These are phyloP conservation scores for Penicillium vulpinum DNA, from an alignment of 2,329 filamentous ascomycete species.

Conservation along the genomic window DNA sequence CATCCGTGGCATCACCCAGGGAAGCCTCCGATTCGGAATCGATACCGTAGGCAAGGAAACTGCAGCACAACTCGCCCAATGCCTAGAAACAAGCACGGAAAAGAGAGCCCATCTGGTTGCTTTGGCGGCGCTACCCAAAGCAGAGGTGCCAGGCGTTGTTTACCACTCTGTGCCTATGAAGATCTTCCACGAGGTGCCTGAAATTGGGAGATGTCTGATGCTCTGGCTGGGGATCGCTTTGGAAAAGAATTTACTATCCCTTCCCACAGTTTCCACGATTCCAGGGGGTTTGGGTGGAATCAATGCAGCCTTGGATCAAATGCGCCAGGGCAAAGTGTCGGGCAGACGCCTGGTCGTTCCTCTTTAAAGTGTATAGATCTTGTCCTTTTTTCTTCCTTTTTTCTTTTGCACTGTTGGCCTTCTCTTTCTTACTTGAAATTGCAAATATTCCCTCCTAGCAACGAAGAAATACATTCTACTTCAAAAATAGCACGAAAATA, in stretches of 20 bases:
- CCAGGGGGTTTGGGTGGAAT: not conserved
- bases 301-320: not conserved
- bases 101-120: not conserved
- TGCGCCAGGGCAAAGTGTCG: not conserved
- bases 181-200: not conserved
- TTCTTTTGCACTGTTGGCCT: not conserved
- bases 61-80: not conserved
- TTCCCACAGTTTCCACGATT: not conserved
- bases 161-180: not conserved
- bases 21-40: not conserved
- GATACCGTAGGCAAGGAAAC: not conserved
- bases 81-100: not conserved
- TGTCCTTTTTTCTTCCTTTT: not conserved
- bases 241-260: not conserved
- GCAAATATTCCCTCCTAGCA: no score
- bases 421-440: not conserved
- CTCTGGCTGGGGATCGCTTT: not conserved
- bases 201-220: not conserved
- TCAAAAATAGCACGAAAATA: no score
- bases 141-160: not conserved
- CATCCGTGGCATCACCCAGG: not conserved
- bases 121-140: not conserved
- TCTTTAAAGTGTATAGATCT: not conserved
- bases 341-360: not conserved
- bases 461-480: not conserved